Evolutionary conservation across 208 protist species (phyloP).

Genomic region (Porcisia deanei): DNA sequence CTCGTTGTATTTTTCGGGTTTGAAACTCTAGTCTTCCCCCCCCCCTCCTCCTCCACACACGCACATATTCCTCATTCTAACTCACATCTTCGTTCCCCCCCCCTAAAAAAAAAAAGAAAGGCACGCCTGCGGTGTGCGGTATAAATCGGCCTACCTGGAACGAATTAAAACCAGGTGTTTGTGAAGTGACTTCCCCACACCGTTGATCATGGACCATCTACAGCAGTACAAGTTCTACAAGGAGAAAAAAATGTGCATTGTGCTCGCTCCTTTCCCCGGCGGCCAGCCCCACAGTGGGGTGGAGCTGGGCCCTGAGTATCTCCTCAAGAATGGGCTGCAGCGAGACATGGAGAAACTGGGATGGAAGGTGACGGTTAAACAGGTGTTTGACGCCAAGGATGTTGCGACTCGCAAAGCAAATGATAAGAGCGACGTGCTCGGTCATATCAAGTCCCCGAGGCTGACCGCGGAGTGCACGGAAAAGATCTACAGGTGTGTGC

Average conservation of each 20-base stretch:
- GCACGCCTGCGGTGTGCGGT: background rate
- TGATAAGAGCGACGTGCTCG: constrained; percentile 33
- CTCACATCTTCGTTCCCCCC: background rate
- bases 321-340: constrained; percentile 41
- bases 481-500: constrained; percentile 40
- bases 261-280: constrained; percentile 52
- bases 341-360: constrained; percentile 44
- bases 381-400: constrained; percentile 35
- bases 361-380: constrained; percentile 34
- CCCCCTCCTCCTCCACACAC: too few species aligned
- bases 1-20: background rate
- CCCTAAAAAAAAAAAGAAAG: background rate
- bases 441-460: constrained; percentile 35
- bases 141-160: background rate
- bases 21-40: background rate
- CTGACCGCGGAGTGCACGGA: constrained; percentile 39
- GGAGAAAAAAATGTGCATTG: constrained; percentile 42
- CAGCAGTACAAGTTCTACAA: constrained; percentile 51
- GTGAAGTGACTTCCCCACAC: background rate
- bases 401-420: constrained; percentile 30
- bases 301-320: constrained; percentile 45
- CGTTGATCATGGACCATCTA: constrained; percentile 16
- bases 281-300: constrained; percentile 49
- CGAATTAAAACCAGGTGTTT: background rate
- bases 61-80: background rate